Percentiles rank a stretch among this genome's conserved stretches.
phyloP scores from a whole-genome alignment of 202 grass and related monocot species.

The Hordeum pubiflorum region DNA sequence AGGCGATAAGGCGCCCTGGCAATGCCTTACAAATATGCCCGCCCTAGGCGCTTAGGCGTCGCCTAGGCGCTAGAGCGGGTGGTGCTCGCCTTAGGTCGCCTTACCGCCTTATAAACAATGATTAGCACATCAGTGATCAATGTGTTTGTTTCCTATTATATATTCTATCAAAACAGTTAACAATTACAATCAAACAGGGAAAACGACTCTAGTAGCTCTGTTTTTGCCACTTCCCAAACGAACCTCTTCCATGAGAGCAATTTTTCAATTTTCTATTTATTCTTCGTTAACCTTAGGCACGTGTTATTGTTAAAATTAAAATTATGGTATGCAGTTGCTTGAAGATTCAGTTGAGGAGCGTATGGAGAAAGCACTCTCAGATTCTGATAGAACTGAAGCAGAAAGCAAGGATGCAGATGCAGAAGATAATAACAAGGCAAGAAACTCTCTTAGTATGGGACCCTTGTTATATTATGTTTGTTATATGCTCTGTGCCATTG shows the following conservation, averaged over 20 bases:
- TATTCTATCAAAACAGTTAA: constrained; percentile 22
- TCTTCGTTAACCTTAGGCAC: not conserved
- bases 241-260: not conserved
- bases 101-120: too few relatives aligned
- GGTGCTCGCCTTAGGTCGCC: too few relatives aligned
- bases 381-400: constrained; percentile 85
- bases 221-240: not conserved
- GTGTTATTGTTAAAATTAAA: not conserved
- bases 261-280: constrained; percentile 11
- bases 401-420: constrained; percentile 68
- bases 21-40: too few relatives aligned
- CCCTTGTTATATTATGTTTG: not conserved
- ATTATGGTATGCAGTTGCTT: constrained; percentile 58
- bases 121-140: not conserved
- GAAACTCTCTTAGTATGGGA: constrained; percentile 1
- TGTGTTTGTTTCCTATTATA: constrained; percentile 9
- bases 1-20: too few relatives aligned
- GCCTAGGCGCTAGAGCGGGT: too few relatives aligned
- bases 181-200: not conserved
- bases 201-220: not conserved
- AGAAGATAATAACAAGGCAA: constrained; percentile 84
- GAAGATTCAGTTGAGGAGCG: constrained; percentile 94
- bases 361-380: constrained; percentile 70
- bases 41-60: too few relatives aligned
- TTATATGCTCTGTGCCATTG: not conserved